These are phyloP conservation scores for Candida labiduridarum DNA, from an alignment of 1,139 yeast genomes.

Conservation along the genomic window DNA sequence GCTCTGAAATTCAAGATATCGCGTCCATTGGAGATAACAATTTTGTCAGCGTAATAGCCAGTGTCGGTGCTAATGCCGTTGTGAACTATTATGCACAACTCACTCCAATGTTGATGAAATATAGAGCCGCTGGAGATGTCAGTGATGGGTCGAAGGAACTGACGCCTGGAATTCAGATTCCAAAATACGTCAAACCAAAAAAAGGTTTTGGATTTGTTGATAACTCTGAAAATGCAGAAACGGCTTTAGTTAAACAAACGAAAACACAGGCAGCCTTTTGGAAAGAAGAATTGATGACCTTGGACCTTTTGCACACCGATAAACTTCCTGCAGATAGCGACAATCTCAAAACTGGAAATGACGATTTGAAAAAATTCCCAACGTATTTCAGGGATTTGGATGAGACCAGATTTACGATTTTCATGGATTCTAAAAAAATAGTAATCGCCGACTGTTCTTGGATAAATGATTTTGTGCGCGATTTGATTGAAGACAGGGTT, in stretches of 20 bases:
- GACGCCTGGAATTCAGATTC: conserved; percentile 10
- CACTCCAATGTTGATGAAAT: conserved; percentile 33
- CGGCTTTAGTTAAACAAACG: conserved; percentile 2
- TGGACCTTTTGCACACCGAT: conserved; percentile 20
- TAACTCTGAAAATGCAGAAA: conserved; percentile 19
- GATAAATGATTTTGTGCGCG: conserved; percentile 13
- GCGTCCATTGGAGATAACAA: conserved; percentile 19
- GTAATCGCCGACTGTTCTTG: conserved; percentile 18
- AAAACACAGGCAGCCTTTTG: conserved; percentile 14
- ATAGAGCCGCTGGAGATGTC: conserved; percentile 6
- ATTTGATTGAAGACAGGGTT: conserved; percentile 6
- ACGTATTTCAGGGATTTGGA: conserved; percentile 12
- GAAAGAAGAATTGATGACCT: conserved; percentile 17
- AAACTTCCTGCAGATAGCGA: conserved; percentile 9
- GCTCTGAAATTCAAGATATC: conserved; percentile 10
- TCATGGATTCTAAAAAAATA: conserved; percentile 10
- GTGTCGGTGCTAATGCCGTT: conserved; percentile 18
- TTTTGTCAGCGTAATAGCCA: conserved; percentile 23
- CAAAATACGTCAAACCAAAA: conserved; percentile 29
- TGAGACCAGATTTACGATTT: conserved; percentile 13
- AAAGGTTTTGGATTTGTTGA: conserved; percentile 46
- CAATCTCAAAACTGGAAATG: neutral
- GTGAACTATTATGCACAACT: conserved; percentile 33
- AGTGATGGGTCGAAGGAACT: conserved; percentile 1
- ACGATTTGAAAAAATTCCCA: neutral